Evolutionary conservation across 2,329 filamentous ascomycete species (phyloP).

Genomic region (Pestalotiopsis fici): DNA sequence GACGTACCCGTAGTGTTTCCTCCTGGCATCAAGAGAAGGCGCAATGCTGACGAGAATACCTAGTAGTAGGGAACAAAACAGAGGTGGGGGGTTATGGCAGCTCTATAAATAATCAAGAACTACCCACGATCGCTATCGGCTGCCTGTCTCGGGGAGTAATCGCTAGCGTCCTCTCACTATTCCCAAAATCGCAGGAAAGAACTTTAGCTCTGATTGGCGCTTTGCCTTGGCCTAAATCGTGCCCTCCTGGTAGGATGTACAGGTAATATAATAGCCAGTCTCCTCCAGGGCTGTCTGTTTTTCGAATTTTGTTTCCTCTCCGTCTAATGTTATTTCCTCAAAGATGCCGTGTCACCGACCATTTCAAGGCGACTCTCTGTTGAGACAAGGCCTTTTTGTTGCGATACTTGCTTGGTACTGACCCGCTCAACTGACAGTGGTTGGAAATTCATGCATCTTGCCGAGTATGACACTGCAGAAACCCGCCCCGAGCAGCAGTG

Average conservation of each 20-base stretch:
- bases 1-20: background rate
- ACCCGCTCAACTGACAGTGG: no score
- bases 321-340: no score
- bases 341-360: no score
- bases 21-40: background rate
- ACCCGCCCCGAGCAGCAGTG: no score
- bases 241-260: background rate
- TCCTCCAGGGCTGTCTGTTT: no score
- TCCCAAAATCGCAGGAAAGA: background rate
- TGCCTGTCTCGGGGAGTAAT: background rate
- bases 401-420: no score
- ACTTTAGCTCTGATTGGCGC: constrained; percentile 2
- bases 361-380: no score
- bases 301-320: no score
- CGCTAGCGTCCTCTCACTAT: background rate
- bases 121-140: background rate
- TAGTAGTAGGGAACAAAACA: background rate
- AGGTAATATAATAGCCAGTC: background rate
- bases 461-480: no score
- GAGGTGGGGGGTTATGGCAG: background rate
- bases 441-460: no score
- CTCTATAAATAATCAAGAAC: background rate
- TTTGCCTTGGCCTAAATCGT: background rate
- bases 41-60: background rate
- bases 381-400: no score